These are phyloP conservation scores for Pleurotus tuoliensis DNA, from an alignment of 768 basidiomycete species.

Conservation along the genomic window DNA sequence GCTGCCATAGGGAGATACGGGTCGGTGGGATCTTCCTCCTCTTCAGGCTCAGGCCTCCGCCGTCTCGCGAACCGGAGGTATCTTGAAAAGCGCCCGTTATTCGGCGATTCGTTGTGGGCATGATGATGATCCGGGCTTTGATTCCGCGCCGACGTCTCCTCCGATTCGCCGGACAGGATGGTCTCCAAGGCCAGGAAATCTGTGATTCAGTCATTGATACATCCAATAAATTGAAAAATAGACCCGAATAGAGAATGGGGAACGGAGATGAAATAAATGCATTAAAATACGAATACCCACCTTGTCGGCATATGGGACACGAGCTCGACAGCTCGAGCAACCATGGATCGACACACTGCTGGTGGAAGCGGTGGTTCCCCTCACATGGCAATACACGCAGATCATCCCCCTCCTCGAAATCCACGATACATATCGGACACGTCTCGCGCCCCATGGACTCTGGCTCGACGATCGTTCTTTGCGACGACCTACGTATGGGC, in stretches of 20 bases:
- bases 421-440: constrained; percentile 93
- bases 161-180: constrained; percentile 38
- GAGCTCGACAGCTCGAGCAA: constrained; percentile 84
- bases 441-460: constrained; percentile 76
- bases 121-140: constrained; percentile 11
- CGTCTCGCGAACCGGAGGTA: constrained; percentile 52
- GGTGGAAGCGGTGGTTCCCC: constrained; percentile 87
- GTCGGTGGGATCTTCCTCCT: constrained; percentile 25
- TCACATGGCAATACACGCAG: constrained; percentile 88
- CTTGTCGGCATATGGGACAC: constrained; percentile 91
- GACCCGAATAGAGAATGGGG: background rate
- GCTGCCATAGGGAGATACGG: constrained; percentile 29
- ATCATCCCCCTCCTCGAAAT: constrained; percentile 93
- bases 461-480: constrained; percentile 44
- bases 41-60: constrained; percentile 22
- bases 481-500: constrained; percentile 8
- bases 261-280: background rate
- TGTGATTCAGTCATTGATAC: constrained; percentile 15
- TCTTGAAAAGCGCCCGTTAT: constrained; percentile 47
- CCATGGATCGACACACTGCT: constrained; percentile 91
- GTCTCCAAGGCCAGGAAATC: constrained; percentile 61
- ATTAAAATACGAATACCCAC: constrained; percentile 33
- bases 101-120: constrained; percentile 12
- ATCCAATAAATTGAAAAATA: background rate
- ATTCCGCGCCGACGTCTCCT: constrained; percentile 12